Evolutionary conservation across 345 rosid species (phyloP).

Genomic region (Eucalyptus fibrosa): DNA sequence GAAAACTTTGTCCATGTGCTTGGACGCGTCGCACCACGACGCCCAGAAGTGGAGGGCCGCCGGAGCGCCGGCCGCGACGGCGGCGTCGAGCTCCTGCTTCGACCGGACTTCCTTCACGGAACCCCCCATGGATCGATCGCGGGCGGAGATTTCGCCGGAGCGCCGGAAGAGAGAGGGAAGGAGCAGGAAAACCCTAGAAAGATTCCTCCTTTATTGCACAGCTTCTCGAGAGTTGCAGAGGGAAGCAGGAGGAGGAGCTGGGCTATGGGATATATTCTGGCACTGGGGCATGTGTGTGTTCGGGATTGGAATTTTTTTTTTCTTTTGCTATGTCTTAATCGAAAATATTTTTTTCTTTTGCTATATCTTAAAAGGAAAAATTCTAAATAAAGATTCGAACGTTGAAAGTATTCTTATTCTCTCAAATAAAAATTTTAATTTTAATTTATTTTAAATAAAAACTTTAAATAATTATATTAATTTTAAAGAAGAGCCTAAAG

Average conservation of each 20-base stretch:
- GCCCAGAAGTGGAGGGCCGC: conserved; percentile 91
- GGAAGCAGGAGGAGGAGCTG: not conserved
- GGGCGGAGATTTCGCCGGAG: not conserved
- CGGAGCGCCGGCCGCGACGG: conserved; percentile 37
- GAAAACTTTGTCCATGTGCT: conserved; percentile 97
- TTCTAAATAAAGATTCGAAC: too few relatives aligned
- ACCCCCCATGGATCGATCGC: conserved; percentile 31
- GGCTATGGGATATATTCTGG: not conserved
- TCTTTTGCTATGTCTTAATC: not conserved
- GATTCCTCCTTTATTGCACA: not conserved
- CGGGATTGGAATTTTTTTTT: not conserved
- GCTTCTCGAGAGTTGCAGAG: not conserved
- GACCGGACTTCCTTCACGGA: conserved; percentile 79
- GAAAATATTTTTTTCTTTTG: too few relatives aligned
- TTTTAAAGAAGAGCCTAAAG: too few relatives aligned
- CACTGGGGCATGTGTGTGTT: not conserved
- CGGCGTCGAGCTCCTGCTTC: conserved; percentile 66
- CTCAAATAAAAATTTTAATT: too few relatives aligned
- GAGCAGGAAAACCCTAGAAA: not conserved
- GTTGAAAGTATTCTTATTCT: too few relatives aligned
- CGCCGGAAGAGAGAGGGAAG: not conserved
- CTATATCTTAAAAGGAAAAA: too few relatives aligned
- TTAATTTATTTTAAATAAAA: fast-evolving
- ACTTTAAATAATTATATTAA: too few relatives aligned
- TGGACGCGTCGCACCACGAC: conserved; percentile 97